Conservation (phyloP, 306 rosid species). For the Vicia faba region DNA sequence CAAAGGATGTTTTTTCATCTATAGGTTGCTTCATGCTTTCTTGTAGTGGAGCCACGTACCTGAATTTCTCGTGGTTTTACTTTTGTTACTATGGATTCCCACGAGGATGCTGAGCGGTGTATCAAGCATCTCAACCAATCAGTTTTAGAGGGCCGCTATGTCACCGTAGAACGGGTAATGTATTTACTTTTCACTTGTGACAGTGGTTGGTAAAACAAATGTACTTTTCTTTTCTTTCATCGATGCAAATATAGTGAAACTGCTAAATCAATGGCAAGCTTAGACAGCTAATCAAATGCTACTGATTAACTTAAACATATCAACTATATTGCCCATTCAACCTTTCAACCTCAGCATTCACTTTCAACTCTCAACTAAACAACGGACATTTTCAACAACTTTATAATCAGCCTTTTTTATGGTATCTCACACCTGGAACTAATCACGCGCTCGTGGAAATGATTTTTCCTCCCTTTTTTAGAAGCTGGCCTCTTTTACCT, state of each 20-base stretch:
- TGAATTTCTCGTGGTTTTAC: constrained; percentile 98
- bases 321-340: constrained; percentile 96
- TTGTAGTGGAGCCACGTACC: constrained; percentile 91
- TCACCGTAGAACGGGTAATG: constrained; percentile 92
- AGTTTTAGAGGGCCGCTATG: constrained; percentile 92
- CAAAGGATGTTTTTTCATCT: background rate
- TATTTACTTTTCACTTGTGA: constrained; percentile 34
- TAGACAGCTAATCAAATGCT: constrained; percentile 89
- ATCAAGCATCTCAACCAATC: constrained; percentile 95
- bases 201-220: constrained; percentile 35
- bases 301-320: constrained; percentile 92
- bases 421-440: constrained; percentile 85
- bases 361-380: constrained; percentile 92
- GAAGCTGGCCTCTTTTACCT: constrained; percentile 33
- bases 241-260: constrained; percentile 94
- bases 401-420: constrained; percentile 80
- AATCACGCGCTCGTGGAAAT: constrained; percentile 51
- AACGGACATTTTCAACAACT: constrained; percentile 98
- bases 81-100: constrained; percentile 78
- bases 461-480: constrained; percentile 33
- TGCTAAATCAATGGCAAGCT: constrained; percentile 93
- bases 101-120: constrained; percentile 85
- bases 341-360: constrained; percentile 96
- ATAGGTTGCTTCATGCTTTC: constrained; percentile 97
- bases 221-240: constrained; percentile 63